These are phyloP conservation scores for Chrysoporthe deuterocubensis DNA, from an alignment of 2,329 filamentous ascomycete genomes.

Conservation along the genomic window DNA sequence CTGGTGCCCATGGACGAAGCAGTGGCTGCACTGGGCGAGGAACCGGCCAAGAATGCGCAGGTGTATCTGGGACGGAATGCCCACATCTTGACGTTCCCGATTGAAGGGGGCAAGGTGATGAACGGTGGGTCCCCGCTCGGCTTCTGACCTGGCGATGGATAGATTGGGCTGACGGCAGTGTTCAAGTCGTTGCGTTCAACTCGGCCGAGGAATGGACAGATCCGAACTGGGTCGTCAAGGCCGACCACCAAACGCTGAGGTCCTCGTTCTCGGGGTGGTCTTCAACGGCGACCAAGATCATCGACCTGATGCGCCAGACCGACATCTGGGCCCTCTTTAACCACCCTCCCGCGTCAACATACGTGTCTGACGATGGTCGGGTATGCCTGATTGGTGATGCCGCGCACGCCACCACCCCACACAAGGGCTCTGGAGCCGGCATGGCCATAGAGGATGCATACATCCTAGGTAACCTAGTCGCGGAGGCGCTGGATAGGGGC, in stretches of 20 bases:
- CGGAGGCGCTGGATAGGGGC: slow-evolving; percentile 18
- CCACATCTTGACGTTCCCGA: slow-evolving; percentile 26
- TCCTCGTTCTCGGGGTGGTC: slow-evolving; percentile 42
- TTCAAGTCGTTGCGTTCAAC: slow-evolving; percentile 40
- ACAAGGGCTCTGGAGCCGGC: slow-evolving; percentile 33
- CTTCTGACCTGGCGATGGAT: background rate
- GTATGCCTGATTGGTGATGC: slow-evolving; percentile 30
- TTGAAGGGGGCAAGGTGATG: slow-evolving; percentile 29
- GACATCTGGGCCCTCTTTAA: slow-evolving; percentile 51
- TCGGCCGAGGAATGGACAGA: slow-evolving; percentile 27
- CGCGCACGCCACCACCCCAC: slow-evolving; percentile 33
- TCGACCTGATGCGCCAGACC: slow-evolving; percentile 37
- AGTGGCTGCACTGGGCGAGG: slow-evolving; percentile 50
- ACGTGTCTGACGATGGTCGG: slow-evolving; percentile 34
- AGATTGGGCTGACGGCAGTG: slow-evolving; percentile 52
- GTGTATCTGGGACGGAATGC: slow-evolving; percentile 31
- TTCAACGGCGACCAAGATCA: slow-evolving; percentile 36
- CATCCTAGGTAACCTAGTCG: slow-evolving; percentile 30
- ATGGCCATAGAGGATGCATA: slow-evolving; percentile 33
- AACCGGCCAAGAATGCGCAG: slow-evolving; percentile 36
- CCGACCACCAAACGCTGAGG: slow-evolving; percentile 21
- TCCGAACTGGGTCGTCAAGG: slow-evolving; percentile 25
- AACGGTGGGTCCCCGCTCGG: slow-evolving; percentile 19
- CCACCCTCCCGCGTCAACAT: slow-evolving; percentile 46
- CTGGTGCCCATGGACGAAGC: slow-evolving; percentile 57